Evolutionary conservation across 2,329 filamentous ascomycete genomes (phyloP).

Genomic region (Sclerotinia trifoliorum): DNA sequence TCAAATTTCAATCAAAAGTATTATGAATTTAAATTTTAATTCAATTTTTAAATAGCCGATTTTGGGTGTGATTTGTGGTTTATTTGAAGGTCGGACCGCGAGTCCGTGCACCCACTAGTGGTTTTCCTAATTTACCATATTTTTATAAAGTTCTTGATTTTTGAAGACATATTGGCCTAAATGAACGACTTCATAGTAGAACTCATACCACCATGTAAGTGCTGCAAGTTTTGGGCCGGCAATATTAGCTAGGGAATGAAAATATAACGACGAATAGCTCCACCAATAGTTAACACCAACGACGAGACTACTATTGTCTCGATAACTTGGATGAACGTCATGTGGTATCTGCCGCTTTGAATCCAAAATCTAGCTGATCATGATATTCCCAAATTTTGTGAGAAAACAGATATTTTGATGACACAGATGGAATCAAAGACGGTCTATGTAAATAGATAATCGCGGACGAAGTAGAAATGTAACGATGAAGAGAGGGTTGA

Average conservation of each 20-base stretch:
- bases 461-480: background rate
- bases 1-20: too few species aligned
- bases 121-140: constrained; percentile 38
- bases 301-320: background rate
- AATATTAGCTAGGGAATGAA: background rate
- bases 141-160: constrained; percentile 45
- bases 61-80: too few species aligned
- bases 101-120: too few species aligned
- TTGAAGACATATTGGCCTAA: constrained; percentile 46
- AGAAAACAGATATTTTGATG: background rate
- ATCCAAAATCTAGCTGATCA: background rate
- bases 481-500: background rate
- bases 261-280: background rate
- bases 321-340: background rate
- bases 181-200: constrained; percentile 46
- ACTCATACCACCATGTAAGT: constrained; percentile 32
- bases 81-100: too few species aligned
- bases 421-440: background rate
- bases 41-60: too few species aligned
- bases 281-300: background rate
- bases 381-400: background rate
- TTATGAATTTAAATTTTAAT: too few species aligned
- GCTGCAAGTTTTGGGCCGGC: background rate
- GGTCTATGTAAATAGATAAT: background rate
- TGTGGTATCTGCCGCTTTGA: background rate